Percentiles rank a stretch among this genome's conserved stretches.
phyloP scores from a whole-genome alignment of 1,284 basidiomycete species.

The Puccinia triticina region DNA sequence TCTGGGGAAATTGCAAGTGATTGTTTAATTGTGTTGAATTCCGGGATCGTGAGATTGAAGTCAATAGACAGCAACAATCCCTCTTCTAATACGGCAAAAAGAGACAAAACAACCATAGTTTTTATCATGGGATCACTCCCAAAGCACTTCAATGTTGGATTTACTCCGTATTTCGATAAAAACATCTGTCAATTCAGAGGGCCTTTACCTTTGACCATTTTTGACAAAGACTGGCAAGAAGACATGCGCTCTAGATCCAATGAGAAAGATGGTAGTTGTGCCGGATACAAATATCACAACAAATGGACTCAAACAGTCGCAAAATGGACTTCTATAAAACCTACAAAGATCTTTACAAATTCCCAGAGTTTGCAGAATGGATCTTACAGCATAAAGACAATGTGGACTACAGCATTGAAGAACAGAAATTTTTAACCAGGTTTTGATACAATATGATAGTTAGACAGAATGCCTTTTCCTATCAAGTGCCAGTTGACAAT shows the following conservation, averaged over 20 bases:
- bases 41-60: background rate
- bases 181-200: background rate
- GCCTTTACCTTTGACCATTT: constrained; percentile 10
- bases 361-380: background rate
- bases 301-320: background rate
- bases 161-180: background rate
- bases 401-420: background rate
- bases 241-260: background rate
- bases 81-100: background rate
- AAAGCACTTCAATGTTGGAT: background rate
- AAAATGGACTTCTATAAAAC: background rate
- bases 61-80: background rate
- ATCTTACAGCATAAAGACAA: background rate
- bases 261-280: background rate
- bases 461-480: background rate
- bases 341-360: background rate
- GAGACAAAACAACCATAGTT: no score
- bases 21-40: background rate
- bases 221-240: constrained; percentile 8
- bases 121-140: no score
- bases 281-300: background rate
- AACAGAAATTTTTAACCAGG: background rate
- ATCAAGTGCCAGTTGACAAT: background rate
- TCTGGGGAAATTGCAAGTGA: no score
- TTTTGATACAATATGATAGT: constrained; percentile 17